Percentiles rank a stretch among this genome's conserved stretches.
phyloP scores from a whole-genome alignment of 495 filamentous ascomycete species.

The Aspergillus bridgeri region DNA sequence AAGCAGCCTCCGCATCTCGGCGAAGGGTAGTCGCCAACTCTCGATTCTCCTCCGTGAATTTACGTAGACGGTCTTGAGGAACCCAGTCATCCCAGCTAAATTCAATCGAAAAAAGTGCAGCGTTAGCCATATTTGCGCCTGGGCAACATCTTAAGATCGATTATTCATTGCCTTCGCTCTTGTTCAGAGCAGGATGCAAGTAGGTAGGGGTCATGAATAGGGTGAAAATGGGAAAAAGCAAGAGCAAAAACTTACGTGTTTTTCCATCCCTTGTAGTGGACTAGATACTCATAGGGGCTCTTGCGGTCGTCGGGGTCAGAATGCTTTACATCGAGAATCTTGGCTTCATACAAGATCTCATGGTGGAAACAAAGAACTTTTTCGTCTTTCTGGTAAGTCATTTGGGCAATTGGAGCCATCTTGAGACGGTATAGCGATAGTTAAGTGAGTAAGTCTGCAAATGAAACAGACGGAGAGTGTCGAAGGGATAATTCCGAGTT shows the following conservation, averaged over 20 bases:
- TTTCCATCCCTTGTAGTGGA: slow-evolving; percentile 99
- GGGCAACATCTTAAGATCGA: background rate
- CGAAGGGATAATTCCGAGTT: background rate
- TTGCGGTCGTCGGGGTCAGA: slow-evolving; percentile 66
- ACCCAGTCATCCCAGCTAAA: slow-evolving; percentile 97
- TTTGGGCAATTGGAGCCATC: slow-evolving; percentile 60
- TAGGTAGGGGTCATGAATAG: background rate
- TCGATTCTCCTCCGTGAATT: slow-evolving; percentile 91
- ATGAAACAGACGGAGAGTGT: background rate
- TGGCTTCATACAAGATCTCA: slow-evolving; percentile 95
- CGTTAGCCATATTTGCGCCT: slow-evolving; percentile 13
- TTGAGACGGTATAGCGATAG: slow-evolving; percentile 7
- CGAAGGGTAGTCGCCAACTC: slow-evolving; percentile 62
- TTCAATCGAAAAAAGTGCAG: background rate
- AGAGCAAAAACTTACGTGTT: slow-evolving; percentile 88
- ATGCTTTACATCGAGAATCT: slow-evolving; percentile 73
- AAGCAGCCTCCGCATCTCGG: slow-evolving; percentile 40
- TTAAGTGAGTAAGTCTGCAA: background rate
- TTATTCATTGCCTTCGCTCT: background rate
- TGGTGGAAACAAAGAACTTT: slow-evolving; percentile 95
- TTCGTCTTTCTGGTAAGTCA: slow-evolving; percentile 81
- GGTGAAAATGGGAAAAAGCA: slow-evolving; percentile 21
- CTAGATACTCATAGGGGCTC: slow-evolving; percentile 76
- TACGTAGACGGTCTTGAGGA: slow-evolving; percentile 86
- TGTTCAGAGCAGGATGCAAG: background rate